These are phyloP conservation scores for Trametes versicolor DNA, from an alignment of 1,284 basidiomycete genomes.

Conservation along the genomic window DNA sequence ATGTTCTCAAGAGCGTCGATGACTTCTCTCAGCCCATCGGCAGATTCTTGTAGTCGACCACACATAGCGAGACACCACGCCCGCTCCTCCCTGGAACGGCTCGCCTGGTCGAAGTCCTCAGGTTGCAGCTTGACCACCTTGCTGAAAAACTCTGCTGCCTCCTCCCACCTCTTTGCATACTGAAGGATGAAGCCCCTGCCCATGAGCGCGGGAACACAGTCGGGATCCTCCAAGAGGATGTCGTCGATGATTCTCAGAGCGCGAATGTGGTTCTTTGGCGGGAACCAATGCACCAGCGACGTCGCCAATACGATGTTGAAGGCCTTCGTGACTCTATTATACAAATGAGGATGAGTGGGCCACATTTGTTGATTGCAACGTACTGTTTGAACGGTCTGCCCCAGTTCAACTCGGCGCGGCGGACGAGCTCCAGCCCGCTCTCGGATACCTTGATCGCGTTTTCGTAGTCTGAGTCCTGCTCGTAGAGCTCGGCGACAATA, in stretches of 20 bases:
- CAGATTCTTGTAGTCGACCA: slow-evolving; percentile 61
- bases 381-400: slow-evolving; percentile 67
- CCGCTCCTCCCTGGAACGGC: slow-evolving; percentile 83
- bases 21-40: slow-evolving; percentile 67
- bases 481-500: slow-evolving; percentile 78
- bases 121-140: slow-evolving; percentile 58
- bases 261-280: slow-evolving; percentile 89
- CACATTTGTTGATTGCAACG: slow-evolving; percentile 33
- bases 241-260: slow-evolving; percentile 81
- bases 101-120: slow-evolving; percentile 57
- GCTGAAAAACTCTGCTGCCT: slow-evolving; percentile 73
- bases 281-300: slow-evolving; percentile 86
- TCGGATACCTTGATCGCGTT: slow-evolving; percentile 80
- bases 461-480: slow-evolving; percentile 80
- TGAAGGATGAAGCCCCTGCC: slow-evolving; percentile 82
- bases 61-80: slow-evolving; percentile 87
- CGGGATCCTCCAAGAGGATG: slow-evolving; percentile 69
- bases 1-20: slow-evolving; percentile 64
- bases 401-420: slow-evolving; percentile 64
- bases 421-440: slow-evolving; percentile 70
- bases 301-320: slow-evolving; percentile 76
- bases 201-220: slow-evolving; percentile 77
- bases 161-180: slow-evolving; percentile 71
- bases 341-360: slow-evolving; percentile 10
- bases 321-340: slow-evolving; percentile 60